Evolutionary conservation across 495 filamentous ascomycete species (phyloP).

Genomic region (Aspergillus leporis): DNA sequence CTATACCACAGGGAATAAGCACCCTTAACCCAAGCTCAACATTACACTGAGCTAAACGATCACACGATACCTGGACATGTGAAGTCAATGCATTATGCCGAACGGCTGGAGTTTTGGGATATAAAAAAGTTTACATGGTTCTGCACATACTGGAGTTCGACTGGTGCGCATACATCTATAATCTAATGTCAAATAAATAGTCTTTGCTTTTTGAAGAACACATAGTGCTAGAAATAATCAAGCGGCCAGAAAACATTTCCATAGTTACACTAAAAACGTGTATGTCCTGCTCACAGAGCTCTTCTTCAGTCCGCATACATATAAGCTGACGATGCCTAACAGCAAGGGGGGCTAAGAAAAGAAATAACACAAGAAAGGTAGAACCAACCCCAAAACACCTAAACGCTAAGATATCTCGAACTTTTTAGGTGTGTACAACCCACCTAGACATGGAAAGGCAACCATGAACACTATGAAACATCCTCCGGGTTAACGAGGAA

Average conservation of each 20-base stretch:
- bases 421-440: background rate
- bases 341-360: background rate
- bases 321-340: background rate
- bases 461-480: constrained; percentile 51
- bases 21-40: background rate
- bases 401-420: constrained; percentile 13
- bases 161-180: background rate
- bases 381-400: constrained; percentile 18
- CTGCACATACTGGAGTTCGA: constrained; percentile 5
- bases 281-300: background rate
- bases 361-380: constrained; percentile 10
- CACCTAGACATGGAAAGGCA: background rate
- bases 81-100: constrained; percentile 11
- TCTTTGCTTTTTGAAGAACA: background rate
- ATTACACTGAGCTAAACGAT: background rate
- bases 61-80: background rate
- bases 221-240: background rate
- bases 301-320: constrained; percentile 2
- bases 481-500: constrained; percentile 79
- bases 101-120: constrained; percentile 9
- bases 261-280: background rate
- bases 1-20: background rate
- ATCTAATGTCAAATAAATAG: constrained; percentile 2
- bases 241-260: background rate
- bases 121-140: constrained; percentile 5